A percentile compares a stretch with the other conserved stretches of the same genome.
Evolutionary conservation across 306 rosid genomes (phyloP).

Genomic region (Vachellia pachyceras): DNA sequence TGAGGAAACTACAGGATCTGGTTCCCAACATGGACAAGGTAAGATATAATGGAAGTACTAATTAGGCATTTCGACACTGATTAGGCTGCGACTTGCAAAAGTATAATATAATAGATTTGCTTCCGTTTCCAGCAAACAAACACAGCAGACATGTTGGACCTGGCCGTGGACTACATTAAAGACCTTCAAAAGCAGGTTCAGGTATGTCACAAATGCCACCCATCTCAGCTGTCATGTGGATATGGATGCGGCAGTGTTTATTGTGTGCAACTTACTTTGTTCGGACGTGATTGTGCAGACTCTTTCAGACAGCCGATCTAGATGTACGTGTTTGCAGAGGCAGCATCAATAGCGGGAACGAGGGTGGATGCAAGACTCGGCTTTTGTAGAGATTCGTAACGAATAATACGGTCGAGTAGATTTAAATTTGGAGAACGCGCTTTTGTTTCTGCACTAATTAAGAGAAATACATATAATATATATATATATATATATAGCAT

Average conservation of each 20-base stretch:
- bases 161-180: constrained; percentile 94
- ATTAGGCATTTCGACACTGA: neutral
- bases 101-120: neutral
- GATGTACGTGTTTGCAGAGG: constrained; percentile 70
- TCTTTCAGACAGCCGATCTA: constrained; percentile 60
- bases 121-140: constrained; percentile 80
- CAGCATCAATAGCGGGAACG: constrained; percentile 48
- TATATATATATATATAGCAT: neutral
- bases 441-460: constrained; percentile 42
- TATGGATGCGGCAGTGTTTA: no score
- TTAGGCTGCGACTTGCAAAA: neutral
- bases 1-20: constrained; percentile 96
- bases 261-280: neutral
- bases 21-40: constrained; percentile 99
- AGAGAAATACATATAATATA: neutral
- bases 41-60: neutral
- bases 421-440: neutral
- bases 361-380: constrained; percentile 23
- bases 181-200: constrained; percentile 81
- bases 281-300: constrained; percentile 44
- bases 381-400: constrained; percentile 53
- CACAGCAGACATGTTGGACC: constrained; percentile 95
- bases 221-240: neutral
- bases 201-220: constrained; percentile 47
- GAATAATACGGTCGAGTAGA: constrained; percentile 37